Evolutionary conservation across 2,329 filamentous ascomycete species (phyloP).

Genomic region (Colletotrichum godetiae): DNA sequence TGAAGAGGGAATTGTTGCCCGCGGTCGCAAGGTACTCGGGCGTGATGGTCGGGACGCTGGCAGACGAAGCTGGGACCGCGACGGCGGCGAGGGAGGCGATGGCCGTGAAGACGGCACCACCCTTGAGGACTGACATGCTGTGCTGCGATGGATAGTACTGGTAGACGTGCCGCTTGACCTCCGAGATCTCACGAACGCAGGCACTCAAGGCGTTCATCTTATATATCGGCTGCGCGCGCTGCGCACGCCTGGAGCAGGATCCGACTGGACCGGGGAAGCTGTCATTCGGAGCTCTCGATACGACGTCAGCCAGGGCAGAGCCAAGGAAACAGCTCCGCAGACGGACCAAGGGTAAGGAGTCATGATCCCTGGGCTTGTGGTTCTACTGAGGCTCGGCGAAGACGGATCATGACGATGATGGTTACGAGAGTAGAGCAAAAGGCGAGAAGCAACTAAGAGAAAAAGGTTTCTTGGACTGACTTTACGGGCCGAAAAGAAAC

Average conservation of each 20-base stretch:
- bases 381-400: conserved; percentile 17
- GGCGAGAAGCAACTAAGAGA: neutral
- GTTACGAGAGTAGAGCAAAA: neutral
- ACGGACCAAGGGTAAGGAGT: conserved; percentile 23
- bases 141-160: neutral
- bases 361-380: conserved; percentile 19
- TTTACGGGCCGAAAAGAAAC: conserved; percentile 15
- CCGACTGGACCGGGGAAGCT: neutral
- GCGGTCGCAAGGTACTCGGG: conserved; percentile 27
- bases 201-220: conserved; percentile 22
- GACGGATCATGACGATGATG: conserved; percentile 12
- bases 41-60: conserved; percentile 24
- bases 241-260: neutral
- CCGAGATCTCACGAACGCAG: neutral
- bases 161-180: conserved; percentile 20
- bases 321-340: conserved; percentile 20
- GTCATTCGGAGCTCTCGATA: conserved; percentile 6
- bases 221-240: conserved; percentile 4
- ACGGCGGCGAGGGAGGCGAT: conserved; percentile 31
- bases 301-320: conserved; percentile 31
- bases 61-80: conserved; percentile 13
- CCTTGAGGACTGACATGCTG: conserved; percentile 33
- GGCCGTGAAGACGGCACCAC: conserved; percentile 34
- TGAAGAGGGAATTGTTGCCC: conserved; percentile 37
- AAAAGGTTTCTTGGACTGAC: conserved; percentile 11